Conservation (phyloP, 257 asterid genomes). For the Striga asiatica region DNA sequence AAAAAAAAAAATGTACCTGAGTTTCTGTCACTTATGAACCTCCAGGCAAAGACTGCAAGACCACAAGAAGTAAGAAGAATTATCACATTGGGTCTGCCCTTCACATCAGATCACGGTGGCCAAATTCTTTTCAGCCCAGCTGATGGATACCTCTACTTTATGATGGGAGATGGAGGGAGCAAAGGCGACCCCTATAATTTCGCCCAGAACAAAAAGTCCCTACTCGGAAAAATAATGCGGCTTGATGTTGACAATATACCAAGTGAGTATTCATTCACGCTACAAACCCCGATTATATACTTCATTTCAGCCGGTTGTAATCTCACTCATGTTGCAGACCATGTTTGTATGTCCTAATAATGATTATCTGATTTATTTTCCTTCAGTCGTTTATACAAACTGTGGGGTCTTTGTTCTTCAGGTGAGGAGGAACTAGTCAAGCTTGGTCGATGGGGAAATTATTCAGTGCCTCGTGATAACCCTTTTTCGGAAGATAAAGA, state of each 20-base stretch:
- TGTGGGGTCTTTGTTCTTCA: constrained; percentile 14
- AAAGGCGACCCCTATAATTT: constrained; percentile 74
- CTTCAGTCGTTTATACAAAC: no score
- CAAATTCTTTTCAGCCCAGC: constrained; percentile 81
- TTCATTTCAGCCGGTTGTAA: not conserved
- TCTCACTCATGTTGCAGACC: no score
- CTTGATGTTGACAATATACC: constrained; percentile 65
- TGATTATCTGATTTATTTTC: no score
- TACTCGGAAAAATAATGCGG: constrained; percentile 83
- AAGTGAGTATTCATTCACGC: constrained; percentile 51
- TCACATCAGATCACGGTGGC: constrained; percentile 59
- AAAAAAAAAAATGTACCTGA: not conserved
- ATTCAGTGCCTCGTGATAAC: constrained; percentile 63
- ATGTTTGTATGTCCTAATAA: no score
- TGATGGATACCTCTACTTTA: constrained; percentile 68
- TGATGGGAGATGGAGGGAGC: constrained; percentile 90
- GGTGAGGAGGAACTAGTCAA: constrained; percentile 47
- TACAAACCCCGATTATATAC: not conserved
- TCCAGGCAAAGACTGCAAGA: constrained; percentile 49
- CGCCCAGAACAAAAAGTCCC: constrained; percentile 78
- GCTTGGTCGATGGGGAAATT: constrained; percentile 74
- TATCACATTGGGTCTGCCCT: constrained; percentile 79
- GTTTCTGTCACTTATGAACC: not conserved
- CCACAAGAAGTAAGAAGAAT: constrained; percentile 67
- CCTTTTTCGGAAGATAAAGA: constrained; percentile 53